A percentile compares a stretch with the other conserved stretches of the same genome.
phyloP scores from a whole-genome alignment of 139 green algal species.

The Nannochloris sp. region DNA sequence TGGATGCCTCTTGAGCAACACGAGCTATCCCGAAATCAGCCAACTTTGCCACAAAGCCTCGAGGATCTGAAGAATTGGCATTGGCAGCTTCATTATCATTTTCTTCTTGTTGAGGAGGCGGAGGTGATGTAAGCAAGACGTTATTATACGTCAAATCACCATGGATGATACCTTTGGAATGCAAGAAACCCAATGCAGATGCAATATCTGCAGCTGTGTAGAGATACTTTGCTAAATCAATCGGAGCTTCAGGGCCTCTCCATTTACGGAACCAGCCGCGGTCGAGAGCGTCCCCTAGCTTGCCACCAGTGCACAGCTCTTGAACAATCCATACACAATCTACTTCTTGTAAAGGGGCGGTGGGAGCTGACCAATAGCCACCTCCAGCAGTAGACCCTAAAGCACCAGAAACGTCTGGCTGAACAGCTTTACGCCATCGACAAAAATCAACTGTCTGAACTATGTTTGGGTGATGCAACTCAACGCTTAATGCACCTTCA shows the following conservation, averaged over 20 bases:
- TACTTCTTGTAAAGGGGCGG: no score
- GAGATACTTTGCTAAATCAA: not conserved
- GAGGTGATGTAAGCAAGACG: not conserved
- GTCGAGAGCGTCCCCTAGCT: not conserved
- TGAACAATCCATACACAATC: slow-evolving; percentile 1
- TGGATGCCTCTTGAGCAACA: not conserved
- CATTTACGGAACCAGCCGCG: not conserved
- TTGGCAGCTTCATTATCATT: no score
- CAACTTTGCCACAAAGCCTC: not conserved
- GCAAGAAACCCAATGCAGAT: not conserved
- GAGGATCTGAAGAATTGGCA: no score
- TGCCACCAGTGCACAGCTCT: not conserved
- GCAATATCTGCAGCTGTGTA: not conserved
- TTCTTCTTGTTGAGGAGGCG: not conserved
- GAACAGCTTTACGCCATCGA: no score
- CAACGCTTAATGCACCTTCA: not conserved
- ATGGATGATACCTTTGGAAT: not conserved
- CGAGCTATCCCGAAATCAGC: not conserved
- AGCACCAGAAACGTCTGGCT: no score
- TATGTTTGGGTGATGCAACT: not conserved
- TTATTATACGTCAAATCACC: not conserved
- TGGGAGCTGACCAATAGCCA: no score
- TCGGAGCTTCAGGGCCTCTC: not conserved
- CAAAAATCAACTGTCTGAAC: not conserved
- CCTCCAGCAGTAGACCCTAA: no score